Base-by-base conservation (phyloP, 257 asterid genomes). In the Mitragyna speciosa region DNA sequence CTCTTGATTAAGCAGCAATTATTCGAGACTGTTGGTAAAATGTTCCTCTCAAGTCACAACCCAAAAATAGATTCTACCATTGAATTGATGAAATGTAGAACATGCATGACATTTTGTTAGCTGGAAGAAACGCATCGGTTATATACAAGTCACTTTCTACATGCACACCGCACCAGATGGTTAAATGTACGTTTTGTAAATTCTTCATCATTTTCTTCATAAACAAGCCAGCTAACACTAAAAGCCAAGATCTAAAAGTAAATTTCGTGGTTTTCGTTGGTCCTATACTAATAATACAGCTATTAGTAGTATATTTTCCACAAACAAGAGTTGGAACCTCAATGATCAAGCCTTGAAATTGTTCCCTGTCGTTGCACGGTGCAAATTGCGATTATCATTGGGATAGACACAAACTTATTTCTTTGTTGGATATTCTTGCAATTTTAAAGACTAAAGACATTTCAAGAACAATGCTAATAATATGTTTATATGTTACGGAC, bases 11-110 rank as follows among this genome's bases (percentile, higher is more conserved):
- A 24, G 47, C 58, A 76, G 68, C 67, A 58, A 47, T 36, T 19
- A 58, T 47, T 78, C 66, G 36, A 78, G 49, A 33, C 48, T 78
- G 47, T 78, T 31, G 81, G 65, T 78, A 47, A 3, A 58, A 70
- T 28, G 72, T 78, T 58, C 36, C 82, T 30, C n/a, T 78, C 82
- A 45, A 36, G 41, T 36, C 41, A 36, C 41, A 43, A 52, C 47
- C 70, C 61, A 51, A 10, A 63, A 68, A 0, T 71, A 71, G 51
- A 47, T 45, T 24, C 75, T 45, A 14, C 3, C 22, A 45, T 12
- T 2, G 19, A 71, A 71, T 43, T 22, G 22, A 31, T 43, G 56
- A 24, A 41, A 73, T 31, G 54, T 19, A 47, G 54, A 41, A 70
- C 36, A 39, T 70, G 14, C n/a, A 19, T 36, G 4, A 36, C 3